phyloP scores from a whole-genome alignment of 1,284 basidiomycete genomes.

The Neotropicomus parvogracilis region DNA sequence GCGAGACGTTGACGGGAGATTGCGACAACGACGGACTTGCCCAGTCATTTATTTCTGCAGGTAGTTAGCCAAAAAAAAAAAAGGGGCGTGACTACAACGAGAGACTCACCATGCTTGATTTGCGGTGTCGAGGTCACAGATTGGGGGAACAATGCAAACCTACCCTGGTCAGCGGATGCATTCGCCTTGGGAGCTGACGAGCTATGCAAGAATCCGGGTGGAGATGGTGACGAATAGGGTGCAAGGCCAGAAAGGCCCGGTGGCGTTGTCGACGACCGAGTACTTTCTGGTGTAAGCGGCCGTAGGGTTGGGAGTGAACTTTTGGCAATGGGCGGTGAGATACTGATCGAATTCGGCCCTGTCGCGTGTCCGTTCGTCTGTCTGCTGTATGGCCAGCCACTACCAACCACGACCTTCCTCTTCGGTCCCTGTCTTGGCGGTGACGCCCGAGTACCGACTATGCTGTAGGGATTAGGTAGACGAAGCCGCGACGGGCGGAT shows the following conservation, averaged over 20 bases:
- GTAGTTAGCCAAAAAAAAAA: background rate
- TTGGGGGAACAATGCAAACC: constrained; percentile 20
- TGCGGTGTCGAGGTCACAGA: constrained; percentile 24
- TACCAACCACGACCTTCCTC: constrained; percentile 33
- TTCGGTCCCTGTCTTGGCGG: constrained; percentile 18
- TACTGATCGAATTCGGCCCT: constrained; percentile 2
- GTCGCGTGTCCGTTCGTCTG: constrained; percentile 24
- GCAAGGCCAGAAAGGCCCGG: constrained; percentile 36
- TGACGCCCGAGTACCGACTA: constrained; percentile 7
- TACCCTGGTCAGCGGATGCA: constrained; percentile 16
- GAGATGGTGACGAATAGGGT: constrained; percentile 38
- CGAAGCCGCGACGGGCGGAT: constrained; percentile 43
- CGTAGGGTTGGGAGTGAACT: constrained; percentile 14
- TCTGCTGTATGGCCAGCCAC: constrained; percentile 35
- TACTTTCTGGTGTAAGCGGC: constrained; percentile 32
- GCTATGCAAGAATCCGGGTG: constrained; percentile 33
- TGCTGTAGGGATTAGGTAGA: constrained; percentile 11
- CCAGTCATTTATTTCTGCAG: constrained; percentile 26
- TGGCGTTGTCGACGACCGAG: constrained; percentile 34
- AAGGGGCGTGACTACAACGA: background rate
- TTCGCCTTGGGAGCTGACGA: constrained; percentile 26
- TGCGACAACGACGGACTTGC: constrained; percentile 16
- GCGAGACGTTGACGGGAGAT: constrained; percentile 16
- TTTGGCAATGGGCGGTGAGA: constrained; percentile 20
- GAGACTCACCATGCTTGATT: constrained; percentile 30